Evolutionary conservation across 352 stramenopile species (phyloP), one percentile per base, ranked within the genome.

Genomic region (Phytophthora cryptogea): DNA sequence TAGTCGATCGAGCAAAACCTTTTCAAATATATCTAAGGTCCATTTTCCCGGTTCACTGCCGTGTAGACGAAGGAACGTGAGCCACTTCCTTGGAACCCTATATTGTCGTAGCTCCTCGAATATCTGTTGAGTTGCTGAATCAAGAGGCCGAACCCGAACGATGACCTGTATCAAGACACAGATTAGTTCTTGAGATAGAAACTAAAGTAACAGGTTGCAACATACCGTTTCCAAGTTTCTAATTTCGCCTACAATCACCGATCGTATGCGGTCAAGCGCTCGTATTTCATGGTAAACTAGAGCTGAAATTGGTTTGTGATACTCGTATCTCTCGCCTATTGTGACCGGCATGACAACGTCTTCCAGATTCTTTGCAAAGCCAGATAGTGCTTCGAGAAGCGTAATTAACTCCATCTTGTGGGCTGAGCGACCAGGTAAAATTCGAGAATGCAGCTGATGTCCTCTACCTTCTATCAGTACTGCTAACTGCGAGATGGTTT

Each of bases 1-100:
- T 5, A 87, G 37, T 17, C 78, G 70, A 20, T 66, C 50, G 0
- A 76, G 40, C 8, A 89, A 30, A 10, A 57, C 23, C 0, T 26
- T 23, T 35, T 85, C 66, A 31, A 89, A 91, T 5, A 16, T 35
- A 1, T 72, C 63, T 1, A 88, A 43, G 3, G 37, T 20, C 3
- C 67, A 69, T 31, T 23, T 16, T 45, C 36, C 10, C 14, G 20
- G 2, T 26, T 20, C 5, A 30, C 35, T 10, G 9, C 2, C 9
- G 1, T 55, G 40, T 33, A 64, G 3, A 14, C 30, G 27, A 1
- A 71, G 37, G 44, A 68, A 51, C 14, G 41, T 27, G 7, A 64
- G 20, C 63, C 63, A 71, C 1, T 9, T 7, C 17, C 7, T 16
- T 8, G 63, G 63, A 35, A 36, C 28, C 17, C 40, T 5, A 1